Conservation (phyloP, 2,329 filamentous ascomycete genomes). For the Nectriaceae sp. region DNA sequence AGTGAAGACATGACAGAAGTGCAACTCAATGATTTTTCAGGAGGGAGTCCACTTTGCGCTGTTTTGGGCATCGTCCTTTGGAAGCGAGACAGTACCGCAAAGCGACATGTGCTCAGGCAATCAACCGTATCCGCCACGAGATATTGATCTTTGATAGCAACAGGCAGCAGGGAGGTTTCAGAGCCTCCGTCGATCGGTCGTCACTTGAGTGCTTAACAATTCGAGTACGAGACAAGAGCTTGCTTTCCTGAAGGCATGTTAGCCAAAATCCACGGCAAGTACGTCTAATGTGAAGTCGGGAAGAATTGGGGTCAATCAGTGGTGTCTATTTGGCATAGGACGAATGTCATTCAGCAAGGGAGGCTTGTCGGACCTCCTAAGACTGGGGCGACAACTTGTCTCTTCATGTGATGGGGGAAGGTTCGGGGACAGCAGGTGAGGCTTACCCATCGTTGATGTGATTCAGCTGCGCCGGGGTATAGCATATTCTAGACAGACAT, state of each 20-base stretch:
- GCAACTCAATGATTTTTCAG: no score
- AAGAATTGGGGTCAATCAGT: conserved; percentile 39
- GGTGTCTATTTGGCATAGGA: conserved; percentile 59
- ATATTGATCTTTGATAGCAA: conserved; percentile 51
- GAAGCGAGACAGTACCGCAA: no score
- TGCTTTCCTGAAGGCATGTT: conserved; percentile 10
- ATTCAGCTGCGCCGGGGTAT: no score
- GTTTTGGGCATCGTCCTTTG: no score
- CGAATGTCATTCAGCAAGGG: conserved; percentile 50
- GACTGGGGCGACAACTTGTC: conserved; percentile 52
- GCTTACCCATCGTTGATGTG: conserved; percentile 3
- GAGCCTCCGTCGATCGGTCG: conserved; percentile 19
- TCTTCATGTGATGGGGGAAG: conserved; percentile 40
- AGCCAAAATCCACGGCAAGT: conserved; percentile 14
- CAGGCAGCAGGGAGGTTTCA: conserved; percentile 42
- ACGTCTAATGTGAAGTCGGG: conserved; percentile 10
- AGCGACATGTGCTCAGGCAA: conserved; percentile 30
- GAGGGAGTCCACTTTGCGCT: no score
- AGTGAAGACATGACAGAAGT: no score
- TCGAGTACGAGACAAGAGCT: not conserved
- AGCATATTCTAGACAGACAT: no score
- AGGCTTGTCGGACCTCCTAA: conserved; percentile 51
- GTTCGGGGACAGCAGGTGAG: not conserved
- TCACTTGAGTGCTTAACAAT: not conserved
- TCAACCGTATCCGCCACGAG: conserved; percentile 40